Base-by-base conservation (phyloP, 768 basidiomycete genomes). In the Suillus lakei region DNA sequence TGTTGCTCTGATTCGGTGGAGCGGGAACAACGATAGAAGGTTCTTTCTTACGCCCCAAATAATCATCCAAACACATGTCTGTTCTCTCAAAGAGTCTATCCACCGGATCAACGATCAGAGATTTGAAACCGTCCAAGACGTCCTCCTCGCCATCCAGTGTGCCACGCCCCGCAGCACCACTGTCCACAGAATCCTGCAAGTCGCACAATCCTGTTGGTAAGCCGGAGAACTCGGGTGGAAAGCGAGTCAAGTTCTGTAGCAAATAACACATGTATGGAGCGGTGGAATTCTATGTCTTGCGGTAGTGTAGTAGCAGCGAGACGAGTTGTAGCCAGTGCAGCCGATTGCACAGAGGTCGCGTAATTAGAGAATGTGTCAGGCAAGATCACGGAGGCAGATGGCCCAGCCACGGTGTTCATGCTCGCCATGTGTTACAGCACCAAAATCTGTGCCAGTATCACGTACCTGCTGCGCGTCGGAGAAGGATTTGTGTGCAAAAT, bases 51-150 rank as follows among this genome's bases (percentile, higher is more conserved):
- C 84, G 81, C 5, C 95, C 95, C 44, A 88, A 81, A 68, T 85
- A 86, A 68, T 91, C 87, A 71, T 99, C 97, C 43, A 99, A 77
- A 68, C 87, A 88, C 10, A 88, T 90, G 73, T 98, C 96, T 5
- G 94, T 92, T 61, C 88, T 84, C 77, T 99, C 98, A 65, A 98
- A 77, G 61, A 98, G 75, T 55, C 85, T 84, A 74, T 99, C 97
- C 83, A 97, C 86, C 0, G 87, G 81, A 72, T 95, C 93, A n/a
- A 93, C 90, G 2, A 97, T 84, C 26, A 87, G 76, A 21, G 86
- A 81, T 68, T 91, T 86, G 74, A 95, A 97, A 68, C 86, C 88
- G 74, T 98, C 96, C 38, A 93, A 77, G 4, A 96, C 85, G 77
- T 96, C 92, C 70, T 98, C 95, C 72, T 92, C 85, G 63, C 81